phyloP scores from a whole-genome alignment of 306 rosid genomes.

The Cicer cuneatum region DNA sequence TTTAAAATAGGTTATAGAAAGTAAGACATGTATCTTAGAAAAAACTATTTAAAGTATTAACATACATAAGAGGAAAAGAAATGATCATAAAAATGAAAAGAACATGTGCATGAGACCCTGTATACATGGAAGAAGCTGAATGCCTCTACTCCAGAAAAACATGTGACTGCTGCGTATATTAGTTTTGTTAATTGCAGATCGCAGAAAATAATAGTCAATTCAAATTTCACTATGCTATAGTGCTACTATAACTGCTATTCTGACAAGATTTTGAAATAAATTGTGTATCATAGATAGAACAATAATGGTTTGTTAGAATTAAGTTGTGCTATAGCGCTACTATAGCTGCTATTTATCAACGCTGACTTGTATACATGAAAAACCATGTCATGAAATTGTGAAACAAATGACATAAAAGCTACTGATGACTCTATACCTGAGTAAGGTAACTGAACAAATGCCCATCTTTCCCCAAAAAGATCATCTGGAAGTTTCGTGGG shows the following conservation, averaged over 20 bases:
- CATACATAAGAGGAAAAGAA: not conserved
- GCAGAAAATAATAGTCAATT: too few species aligned
- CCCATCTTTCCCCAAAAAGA: conserved; percentile 93
- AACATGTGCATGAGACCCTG: not conserved
- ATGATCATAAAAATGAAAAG: conserved; percentile 19
- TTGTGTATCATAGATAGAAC: too few species aligned
- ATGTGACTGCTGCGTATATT: not conserved
- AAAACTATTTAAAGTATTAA: conserved; percentile 30
- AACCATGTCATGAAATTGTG: conserved; percentile 12
- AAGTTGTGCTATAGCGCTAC: too few species aligned
- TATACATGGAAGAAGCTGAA: conserved; percentile 26
- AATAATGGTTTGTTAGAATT: too few species aligned
- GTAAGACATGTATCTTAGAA: conserved; percentile 38
- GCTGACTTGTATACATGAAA: not conserved
- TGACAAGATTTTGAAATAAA: too few species aligned
- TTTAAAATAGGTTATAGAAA: conserved; percentile 47
- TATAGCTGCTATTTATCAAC: too few species aligned
- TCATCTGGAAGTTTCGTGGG: conserved; percentile 90
- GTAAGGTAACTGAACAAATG: conserved; percentile 91
- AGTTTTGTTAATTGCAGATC: too few species aligned
- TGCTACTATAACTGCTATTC: too few species aligned
- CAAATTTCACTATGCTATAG: too few species aligned
- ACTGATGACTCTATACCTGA: conserved; percentile 61
- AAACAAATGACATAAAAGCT: conserved; percentile 23
- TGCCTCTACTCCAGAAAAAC: conserved; percentile 58